Percentiles rank a stretch among this genome's conserved stretches.
Conservation (phyloP, 129 eudicot species). For the Artemisia tridentata region DNA sequence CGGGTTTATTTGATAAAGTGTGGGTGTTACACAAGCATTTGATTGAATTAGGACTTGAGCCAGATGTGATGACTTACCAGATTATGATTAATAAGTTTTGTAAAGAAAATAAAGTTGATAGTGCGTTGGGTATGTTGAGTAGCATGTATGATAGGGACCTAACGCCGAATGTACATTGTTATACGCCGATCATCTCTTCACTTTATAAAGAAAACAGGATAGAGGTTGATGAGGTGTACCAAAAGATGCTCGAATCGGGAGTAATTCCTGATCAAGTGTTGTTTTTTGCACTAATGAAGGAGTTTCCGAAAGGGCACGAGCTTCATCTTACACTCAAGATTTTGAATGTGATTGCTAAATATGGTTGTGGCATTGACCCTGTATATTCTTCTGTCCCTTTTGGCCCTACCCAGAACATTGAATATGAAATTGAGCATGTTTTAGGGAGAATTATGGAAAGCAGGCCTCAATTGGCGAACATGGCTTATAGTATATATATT, state of each 20-base stretch:
- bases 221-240: slow-evolving; percentile 51
- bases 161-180: slow-evolving; percentile 61
- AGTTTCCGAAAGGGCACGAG: slow-evolving; percentile 46
- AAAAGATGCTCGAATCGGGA: slow-evolving; percentile 52
- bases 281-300: slow-evolving; percentile 51
- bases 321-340: slow-evolving; percentile 47
- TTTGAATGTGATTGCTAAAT: slow-evolving; percentile 45
- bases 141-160: slow-evolving; percentile 34
- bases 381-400: slow-evolving; percentile 21
- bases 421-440: slow-evolving; percentile 41
- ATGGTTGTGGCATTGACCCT: slow-evolving; percentile 51
- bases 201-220: slow-evolving; percentile 43
- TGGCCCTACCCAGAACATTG: slow-evolving; percentile 20
- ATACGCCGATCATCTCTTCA: slow-evolving; percentile 47
- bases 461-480: slow-evolving; percentile 30
- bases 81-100: slow-evolving; percentile 47
- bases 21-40: slow-evolving; percentile 44
- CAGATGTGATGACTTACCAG: slow-evolving; percentile 53
- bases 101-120: slow-evolving; percentile 48
- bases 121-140: slow-evolving; percentile 38
- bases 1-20: slow-evolving; percentile 43
- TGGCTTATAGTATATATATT: slow-evolving; percentile 50
- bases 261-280: slow-evolving; percentile 63
- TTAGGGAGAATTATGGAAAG: slow-evolving; percentile 40
- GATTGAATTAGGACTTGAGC: slow-evolving; percentile 47